Percentiles rank a stretch among this genome's conserved stretches.
Evolutionary conservation across 345 rosid species (phyloP).

Genomic region (Acer saccharum): DNA sequence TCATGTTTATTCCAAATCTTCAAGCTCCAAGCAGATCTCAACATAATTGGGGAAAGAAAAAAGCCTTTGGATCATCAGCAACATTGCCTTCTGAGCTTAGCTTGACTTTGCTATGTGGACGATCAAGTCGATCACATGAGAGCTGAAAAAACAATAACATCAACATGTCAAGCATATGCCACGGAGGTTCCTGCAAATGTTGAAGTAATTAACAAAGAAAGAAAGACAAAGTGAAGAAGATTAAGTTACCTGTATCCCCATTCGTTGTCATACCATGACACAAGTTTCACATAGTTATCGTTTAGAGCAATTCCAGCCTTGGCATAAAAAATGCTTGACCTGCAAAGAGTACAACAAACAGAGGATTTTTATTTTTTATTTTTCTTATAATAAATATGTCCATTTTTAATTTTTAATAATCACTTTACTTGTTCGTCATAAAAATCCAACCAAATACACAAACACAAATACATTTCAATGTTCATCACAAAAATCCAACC

Average conservation of each 20-base stretch:
- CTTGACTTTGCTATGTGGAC: constrained; percentile 56
- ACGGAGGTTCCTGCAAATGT: no score
- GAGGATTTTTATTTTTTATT: not conserved
- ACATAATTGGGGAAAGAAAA: not conserved
- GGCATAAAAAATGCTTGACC: constrained; percentile 97
- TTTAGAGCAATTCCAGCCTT: constrained; percentile 88
- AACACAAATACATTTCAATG: no score
- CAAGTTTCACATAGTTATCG: constrained; percentile 67
- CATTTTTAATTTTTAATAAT: not conserved
- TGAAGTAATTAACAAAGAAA: no score
- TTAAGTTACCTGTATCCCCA: constrained; percentile 81
- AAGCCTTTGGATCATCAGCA: constrained; percentile 8
- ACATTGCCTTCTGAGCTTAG: not conserved
- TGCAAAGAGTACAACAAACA: constrained; percentile 13
- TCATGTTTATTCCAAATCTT: not conserved
- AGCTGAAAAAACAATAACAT: constrained; percentile 38
- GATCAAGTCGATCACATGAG: constrained; percentile 82
- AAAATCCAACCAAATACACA: no score
- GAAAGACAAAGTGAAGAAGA: no score
- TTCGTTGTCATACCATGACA: constrained; percentile 92
- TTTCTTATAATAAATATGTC: no score
- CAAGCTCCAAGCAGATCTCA: not conserved
- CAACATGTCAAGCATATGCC: not conserved
- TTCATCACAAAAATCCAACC: no score
- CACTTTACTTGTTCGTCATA: no score